Evolutionary conservation across 2,329 filamentous ascomycete species (phyloP).

Genomic region (Thielaviopsis musarum): DNA sequence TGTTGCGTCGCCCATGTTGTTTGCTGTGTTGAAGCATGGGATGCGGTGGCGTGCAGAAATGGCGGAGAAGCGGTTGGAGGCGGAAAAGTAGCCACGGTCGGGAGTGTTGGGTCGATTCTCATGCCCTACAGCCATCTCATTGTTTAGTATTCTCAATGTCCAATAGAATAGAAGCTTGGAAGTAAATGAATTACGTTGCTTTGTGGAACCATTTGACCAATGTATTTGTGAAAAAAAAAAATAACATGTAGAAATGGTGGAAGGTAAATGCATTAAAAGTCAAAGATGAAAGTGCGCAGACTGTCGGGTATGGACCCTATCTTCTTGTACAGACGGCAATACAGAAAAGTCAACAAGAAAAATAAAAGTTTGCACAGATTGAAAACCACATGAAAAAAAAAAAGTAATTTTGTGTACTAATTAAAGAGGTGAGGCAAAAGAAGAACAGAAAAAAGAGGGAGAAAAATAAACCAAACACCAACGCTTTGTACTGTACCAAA

Average conservation of each 20-base stretch:
- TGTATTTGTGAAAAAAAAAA: too few relatives aligned
- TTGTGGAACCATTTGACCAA: too few relatives aligned
- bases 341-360: background rate
- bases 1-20: slow-evolving; percentile 23
- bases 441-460: background rate
- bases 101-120: too few relatives aligned
- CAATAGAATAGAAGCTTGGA: too few relatives aligned
- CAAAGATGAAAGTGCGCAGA: too few relatives aligned
- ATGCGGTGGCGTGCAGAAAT: slow-evolving; percentile 1
- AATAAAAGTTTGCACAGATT: background rate
- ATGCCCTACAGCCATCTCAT: too few relatives aligned
- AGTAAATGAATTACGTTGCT: too few relatives aligned
- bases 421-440: background rate
- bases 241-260: too few relatives aligned
- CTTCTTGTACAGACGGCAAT: too few relatives aligned
- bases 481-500: slow-evolving; percentile 1
- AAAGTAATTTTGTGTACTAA: background rate
- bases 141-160: too few relatives aligned
- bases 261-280: too few relatives aligned
- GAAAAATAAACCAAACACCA: slow-evolving; percentile 4
- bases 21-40: slow-evolving; percentile 21
- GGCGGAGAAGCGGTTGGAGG: background rate
- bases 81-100: background rate
- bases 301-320: too few relatives aligned
- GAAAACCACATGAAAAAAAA: background rate